Conservation (phyloP, 805 yeast genomes). For the Cyberlindnera saturnus region DNA sequence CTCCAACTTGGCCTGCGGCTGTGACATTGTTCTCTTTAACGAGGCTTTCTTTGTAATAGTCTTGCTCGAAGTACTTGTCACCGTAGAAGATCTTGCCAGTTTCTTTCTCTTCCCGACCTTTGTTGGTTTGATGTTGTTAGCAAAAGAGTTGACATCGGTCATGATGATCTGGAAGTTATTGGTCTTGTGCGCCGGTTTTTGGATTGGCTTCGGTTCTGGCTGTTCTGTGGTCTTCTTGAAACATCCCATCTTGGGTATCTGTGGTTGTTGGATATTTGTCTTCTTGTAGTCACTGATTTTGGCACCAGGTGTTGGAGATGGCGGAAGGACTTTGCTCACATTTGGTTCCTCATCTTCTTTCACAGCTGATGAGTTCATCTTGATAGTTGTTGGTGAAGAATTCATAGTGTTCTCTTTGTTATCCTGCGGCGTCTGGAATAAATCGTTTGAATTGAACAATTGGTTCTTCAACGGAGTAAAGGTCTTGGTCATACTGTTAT, state of each 20-base stretch:
- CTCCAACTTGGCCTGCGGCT: conserved; percentile 17
- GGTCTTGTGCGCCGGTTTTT: conserved; percentile 1
- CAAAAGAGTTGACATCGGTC: conserved; percentile 27
- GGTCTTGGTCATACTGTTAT: conserved; percentile 6
- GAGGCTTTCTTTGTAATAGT: conserved; percentile 14
- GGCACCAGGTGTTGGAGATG: conserved; percentile 23
- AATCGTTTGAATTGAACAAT: conserved; percentile 12
- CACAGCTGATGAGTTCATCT: conserved; percentile 23
- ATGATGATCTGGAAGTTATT: conserved; percentile 29
- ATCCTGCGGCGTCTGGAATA: conserved; percentile 19
- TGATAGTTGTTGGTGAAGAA: conserved; percentile 25
- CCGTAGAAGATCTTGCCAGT: conserved; percentile 19
- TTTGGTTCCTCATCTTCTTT: conserved; percentile 13
- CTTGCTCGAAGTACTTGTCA: conserved; percentile 6
- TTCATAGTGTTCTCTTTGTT: conserved; percentile 10
- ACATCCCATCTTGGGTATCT: conserved; percentile 23
- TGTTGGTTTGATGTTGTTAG: conserved; percentile 9
- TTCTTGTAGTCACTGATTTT: conserved; percentile 5
- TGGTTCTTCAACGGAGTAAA: conserved; percentile 23
- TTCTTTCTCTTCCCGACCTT: conserved; percentile 16
- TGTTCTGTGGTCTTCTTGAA: conserved; percentile 18
- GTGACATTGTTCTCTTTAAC: conserved; percentile 21
- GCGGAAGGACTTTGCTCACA: conserved; percentile 9
- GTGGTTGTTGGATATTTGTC: conserved; percentile 9
- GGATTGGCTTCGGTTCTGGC: not conserved